phyloP scores from a whole-genome alignment of 2,329 filamentous ascomycete genomes.

The Rhexocercosporidium sp. region DNA sequence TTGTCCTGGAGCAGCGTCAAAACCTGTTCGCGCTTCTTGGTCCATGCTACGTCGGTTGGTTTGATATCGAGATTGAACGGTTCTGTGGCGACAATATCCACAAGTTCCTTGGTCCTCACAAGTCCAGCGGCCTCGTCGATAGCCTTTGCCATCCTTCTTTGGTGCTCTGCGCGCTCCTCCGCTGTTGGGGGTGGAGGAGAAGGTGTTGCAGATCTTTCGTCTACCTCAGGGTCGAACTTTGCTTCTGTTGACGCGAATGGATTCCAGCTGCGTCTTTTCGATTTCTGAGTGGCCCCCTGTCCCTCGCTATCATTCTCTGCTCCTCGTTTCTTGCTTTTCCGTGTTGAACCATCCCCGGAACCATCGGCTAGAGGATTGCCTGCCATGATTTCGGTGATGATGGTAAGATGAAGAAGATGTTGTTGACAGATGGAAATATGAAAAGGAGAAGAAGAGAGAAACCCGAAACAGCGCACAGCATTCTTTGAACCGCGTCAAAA shows the following conservation, averaged over 20 bases:
- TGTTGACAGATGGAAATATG: slow-evolving; percentile 1
- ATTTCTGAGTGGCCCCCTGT: neutral
- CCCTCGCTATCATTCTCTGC: neutral
- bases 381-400: slow-evolving; percentile 13
- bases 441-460: neutral
- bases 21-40: slow-evolving; percentile 13
- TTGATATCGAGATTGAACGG: slow-evolving; percentile 25
- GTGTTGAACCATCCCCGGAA: neutral
- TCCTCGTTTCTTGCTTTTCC: slow-evolving; percentile 1
- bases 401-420: slow-evolving; percentile 4
- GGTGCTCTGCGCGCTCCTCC: neutral
- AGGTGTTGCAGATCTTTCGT: neutral
- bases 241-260: neutral
- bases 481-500: slow-evolving; percentile 4
- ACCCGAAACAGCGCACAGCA: neutral
- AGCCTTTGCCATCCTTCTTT: neutral
- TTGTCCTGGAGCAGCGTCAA: slow-evolving; percentile 7
- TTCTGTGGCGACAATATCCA: neutral
- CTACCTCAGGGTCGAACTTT: neutral
- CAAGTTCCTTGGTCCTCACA: neutral
- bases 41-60: slow-evolving; percentile 26
- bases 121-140: neutral
- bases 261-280: neutral
- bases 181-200: neutral
- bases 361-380: neutral